phyloP scores from a whole-genome alignment of 2,329 filamentous ascomycete genomes.

The Hymenotorrendiella dingleyae region DNA sequence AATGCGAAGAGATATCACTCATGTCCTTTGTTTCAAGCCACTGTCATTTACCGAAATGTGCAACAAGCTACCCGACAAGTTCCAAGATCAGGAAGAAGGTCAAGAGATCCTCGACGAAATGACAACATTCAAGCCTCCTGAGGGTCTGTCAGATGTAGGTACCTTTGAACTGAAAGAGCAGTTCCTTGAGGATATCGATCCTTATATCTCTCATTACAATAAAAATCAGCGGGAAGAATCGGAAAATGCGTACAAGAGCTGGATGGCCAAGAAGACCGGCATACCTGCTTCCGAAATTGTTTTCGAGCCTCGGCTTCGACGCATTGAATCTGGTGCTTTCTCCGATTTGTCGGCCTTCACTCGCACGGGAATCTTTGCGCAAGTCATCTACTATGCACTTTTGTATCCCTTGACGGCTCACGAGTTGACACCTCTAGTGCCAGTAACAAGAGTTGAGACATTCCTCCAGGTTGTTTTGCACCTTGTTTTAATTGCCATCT shows the following conservation, averaged over 20 bases:
- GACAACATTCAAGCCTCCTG: conserved; percentile 82
- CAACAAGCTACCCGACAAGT: conserved; percentile 78
- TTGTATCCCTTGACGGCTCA: conserved; percentile 70
- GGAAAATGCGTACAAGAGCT: conserved; percentile 79
- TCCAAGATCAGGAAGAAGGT: conserved; percentile 85
- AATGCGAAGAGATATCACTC: conserved; percentile 83
- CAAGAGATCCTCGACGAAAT: conserved; percentile 79
- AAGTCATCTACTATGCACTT: conserved; percentile 83
- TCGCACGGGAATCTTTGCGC: conserved; percentile 76
- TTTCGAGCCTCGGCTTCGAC: conserved; percentile 78
- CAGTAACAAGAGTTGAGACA: conserved; percentile 77
- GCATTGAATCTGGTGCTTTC: conserved; percentile 74
- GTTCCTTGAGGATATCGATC: conserved; percentile 83
- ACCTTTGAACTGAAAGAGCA: conserved; percentile 89
- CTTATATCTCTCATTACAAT: conserved; percentile 92
- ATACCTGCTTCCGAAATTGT: conserved; percentile 78
- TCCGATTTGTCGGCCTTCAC: conserved; percentile 73
- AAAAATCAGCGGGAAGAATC: conserved; percentile 97
- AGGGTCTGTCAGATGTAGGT: conserved; percentile 86
- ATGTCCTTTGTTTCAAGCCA: conserved; percentile 93
- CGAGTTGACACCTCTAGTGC: conserved; percentile 66
- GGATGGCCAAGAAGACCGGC: conserved; percentile 81
- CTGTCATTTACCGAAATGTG: conserved; percentile 91
- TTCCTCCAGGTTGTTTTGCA: conserved; percentile 91
- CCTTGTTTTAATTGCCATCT: conserved; percentile 74